phyloP scores from a whole-genome alignment of 805 yeast genomes.

The Candida multigemmis region DNA sequence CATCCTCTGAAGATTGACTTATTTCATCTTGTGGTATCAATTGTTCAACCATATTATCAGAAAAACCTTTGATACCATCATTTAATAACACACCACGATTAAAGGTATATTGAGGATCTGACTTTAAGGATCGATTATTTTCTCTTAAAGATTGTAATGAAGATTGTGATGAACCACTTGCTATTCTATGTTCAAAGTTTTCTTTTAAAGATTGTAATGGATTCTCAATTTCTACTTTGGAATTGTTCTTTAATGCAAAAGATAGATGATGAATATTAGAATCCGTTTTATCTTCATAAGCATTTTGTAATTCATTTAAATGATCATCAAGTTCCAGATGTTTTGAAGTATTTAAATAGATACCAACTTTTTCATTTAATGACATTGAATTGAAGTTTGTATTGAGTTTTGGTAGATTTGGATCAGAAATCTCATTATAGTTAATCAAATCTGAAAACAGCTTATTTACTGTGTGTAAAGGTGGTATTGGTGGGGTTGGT shows the following conservation, averaged over 20 bases:
- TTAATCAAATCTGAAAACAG: conserved; percentile 4
- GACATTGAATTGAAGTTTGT: conserved; percentile 20
- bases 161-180: conserved; percentile 31
- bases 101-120: conserved; percentile 7
- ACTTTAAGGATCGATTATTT: conserved; percentile 17
- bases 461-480: conserved; percentile 11
- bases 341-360: conserved; percentile 18
- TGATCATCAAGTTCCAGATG: conserved; percentile 23
- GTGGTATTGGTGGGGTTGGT: conserved; percentile 20
- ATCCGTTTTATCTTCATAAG: conserved; percentile 15
- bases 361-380: conserved; percentile 36
- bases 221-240: conserved; percentile 11
- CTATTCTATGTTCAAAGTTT: conserved; percentile 13
- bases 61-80: conserved; percentile 35
- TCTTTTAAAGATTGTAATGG: conserved; percentile 23
- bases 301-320: conserved; percentile 18
- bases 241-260: conserved; percentile 14
- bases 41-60: conserved; percentile 26
- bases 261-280: conserved; percentile 28
- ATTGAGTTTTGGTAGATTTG: conserved; percentile 9
- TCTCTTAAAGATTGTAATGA: conserved; percentile 27
- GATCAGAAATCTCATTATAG: too few species aligned
- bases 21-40: conserved; percentile 14
- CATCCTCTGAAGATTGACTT: background rate
- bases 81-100: conserved; percentile 24